Base-by-base conservation (phyloP, 2,329 filamentous ascomycete species). In the Aspergillus novofumigatus region DNA sequence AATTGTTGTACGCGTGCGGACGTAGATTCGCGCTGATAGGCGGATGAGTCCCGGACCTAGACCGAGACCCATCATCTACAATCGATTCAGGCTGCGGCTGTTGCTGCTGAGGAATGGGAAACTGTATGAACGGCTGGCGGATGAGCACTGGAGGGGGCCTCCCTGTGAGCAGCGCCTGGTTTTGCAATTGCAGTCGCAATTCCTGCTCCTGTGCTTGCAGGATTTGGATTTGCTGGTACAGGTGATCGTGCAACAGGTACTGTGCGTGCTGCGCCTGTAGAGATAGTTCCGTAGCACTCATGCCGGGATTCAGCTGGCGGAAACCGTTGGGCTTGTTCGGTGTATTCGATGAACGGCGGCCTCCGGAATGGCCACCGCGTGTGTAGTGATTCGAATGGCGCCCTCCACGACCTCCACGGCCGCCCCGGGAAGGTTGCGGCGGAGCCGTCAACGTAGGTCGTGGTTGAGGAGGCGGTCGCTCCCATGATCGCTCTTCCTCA, bases 401-500 rank as follows among this genome's bases (percentile, higher is more conserved):
- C 38, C 78, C 77, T 64, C 83, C 75, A 64, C 81, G 75, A 3
- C 77, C 77, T 44, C 78, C 78, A 28, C 79, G 76, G n/a, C 78
- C 74, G 57, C 79, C 77, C 25, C 81, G 77, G 11, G 77, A 77
- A n/a, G 72, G 65, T 21, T 70, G 65, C 14, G 72, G 67, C 14
- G 76, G 75, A 21, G 68, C 69, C 3, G 77, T 71, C 45, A 87
- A 74, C 6, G 82, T 76, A 2, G 81, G 80, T 59, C 80, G 80
- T 6, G 84, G 81, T 64, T 85, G 83, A 0, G 80, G 79, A 17
- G 80, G 73, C 6, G 83, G 81, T 61, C 80, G 79, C 67, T 85
- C 82, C 72, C 83, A 86, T 28, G 77, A 73, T 25, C 74, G 74
- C 60, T 82, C 80, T 67, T 95, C 92, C 70, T 95, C 90, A 55